These are phyloP conservation scores for Thalia dealbata DNA, from an alignment of 176 grass and related monocot species.

Conservation along the genomic window DNA sequence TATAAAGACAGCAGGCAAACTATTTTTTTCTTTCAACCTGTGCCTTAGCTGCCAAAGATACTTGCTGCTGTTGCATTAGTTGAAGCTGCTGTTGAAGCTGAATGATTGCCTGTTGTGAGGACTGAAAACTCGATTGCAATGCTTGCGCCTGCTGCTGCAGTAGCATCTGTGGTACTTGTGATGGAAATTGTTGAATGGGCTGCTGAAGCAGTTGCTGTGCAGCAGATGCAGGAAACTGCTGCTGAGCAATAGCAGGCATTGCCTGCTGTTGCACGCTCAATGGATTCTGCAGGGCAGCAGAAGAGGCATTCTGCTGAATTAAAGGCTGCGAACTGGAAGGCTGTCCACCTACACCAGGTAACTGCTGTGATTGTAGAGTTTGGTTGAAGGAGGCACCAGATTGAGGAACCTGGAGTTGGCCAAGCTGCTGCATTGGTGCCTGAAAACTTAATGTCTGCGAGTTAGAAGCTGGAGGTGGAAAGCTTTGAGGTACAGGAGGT, in stretches of 20 bases:
- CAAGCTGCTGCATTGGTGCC: conserved; percentile 34
- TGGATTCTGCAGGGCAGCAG: conserved; percentile 38
- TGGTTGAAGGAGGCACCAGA: conserved; percentile 41
- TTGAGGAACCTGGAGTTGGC: conserved; percentile 48
- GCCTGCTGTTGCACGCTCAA: conserved; percentile 45
- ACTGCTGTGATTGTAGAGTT: conserved; percentile 45
- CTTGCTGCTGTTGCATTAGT: conserved; percentile 61
- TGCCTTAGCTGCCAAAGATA: conserved; percentile 40
- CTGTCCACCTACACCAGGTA: conserved; percentile 41
- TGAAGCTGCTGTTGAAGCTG: conserved; percentile 96
- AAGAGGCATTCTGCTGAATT: conserved; percentile 57
- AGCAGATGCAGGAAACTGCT: conserved; percentile 45
- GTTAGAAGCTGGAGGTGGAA: conserved; percentile 20
- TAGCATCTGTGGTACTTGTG: conserved; percentile 79
- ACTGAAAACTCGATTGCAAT: conserved; percentile 91
- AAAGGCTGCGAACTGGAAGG: conserved; percentile 39
- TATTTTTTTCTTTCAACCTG: conserved; percentile 35
- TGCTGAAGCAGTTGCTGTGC: conserved; percentile 66
- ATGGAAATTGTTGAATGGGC: conserved; percentile 49
- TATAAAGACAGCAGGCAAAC: not conserved
- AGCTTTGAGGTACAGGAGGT: conserved; percentile 40
- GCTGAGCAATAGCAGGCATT: conserved; percentile 52
- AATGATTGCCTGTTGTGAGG: conserved; percentile 89
- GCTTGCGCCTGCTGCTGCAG: conserved; percentile 86
- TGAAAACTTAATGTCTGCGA: conserved; percentile 28